Percentiles rank a stretch among this genome's conserved stretches.
phyloP scores from a whole-genome alignment of 2,329 filamentous ascomycete genomes.

The Clonostachys rosea region DNA sequence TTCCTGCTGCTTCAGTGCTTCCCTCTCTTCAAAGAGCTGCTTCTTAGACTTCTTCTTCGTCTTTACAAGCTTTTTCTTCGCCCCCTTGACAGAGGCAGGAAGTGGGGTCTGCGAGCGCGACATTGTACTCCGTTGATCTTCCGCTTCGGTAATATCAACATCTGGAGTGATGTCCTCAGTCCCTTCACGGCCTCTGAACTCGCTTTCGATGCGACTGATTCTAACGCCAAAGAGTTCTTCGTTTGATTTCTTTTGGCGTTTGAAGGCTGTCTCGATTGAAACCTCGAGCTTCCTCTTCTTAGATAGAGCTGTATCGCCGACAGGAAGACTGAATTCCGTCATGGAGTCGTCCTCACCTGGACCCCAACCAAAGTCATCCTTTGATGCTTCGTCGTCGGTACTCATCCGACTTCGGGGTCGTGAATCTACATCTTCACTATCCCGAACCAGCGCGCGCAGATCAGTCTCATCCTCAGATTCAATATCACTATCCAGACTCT shows the following conservation, averaged over 20 bases:
- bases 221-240: slow-evolving; percentile 72
- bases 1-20: slow-evolving; percentile 53
- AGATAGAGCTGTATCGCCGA: slow-evolving; percentile 14
- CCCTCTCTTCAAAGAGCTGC: slow-evolving; percentile 65
- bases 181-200: slow-evolving; percentile 38
- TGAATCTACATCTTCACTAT: slow-evolving; percentile 84
- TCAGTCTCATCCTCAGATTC: slow-evolving; percentile 82
- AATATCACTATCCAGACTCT: slow-evolving; percentile 60
- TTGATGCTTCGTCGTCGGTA: slow-evolving; percentile 51
- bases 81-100: slow-evolving; percentile 31
- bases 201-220: slow-evolving; percentile 45
- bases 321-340: slow-evolving; percentile 68
- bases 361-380: slow-evolving; percentile 43
- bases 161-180: slow-evolving; percentile 47
- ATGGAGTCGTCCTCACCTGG: slow-evolving; percentile 59
- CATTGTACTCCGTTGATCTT: slow-evolving; percentile 32
- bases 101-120: slow-evolving; percentile 43
- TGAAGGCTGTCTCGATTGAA: slow-evolving; percentile 65
- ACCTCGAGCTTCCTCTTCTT: slow-evolving; percentile 71
- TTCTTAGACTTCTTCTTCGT: slow-evolving; percentile 76
- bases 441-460: slow-evolving; percentile 51
- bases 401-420: slow-evolving; percentile 72
- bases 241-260: slow-evolving; percentile 76
- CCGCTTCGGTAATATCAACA: slow-evolving; percentile 38
- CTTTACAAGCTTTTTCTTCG: slow-evolving; percentile 53